phyloP scores from a whole-genome alignment of 116 monocot genomes.

The Dioscorea cayenensis region DNA sequence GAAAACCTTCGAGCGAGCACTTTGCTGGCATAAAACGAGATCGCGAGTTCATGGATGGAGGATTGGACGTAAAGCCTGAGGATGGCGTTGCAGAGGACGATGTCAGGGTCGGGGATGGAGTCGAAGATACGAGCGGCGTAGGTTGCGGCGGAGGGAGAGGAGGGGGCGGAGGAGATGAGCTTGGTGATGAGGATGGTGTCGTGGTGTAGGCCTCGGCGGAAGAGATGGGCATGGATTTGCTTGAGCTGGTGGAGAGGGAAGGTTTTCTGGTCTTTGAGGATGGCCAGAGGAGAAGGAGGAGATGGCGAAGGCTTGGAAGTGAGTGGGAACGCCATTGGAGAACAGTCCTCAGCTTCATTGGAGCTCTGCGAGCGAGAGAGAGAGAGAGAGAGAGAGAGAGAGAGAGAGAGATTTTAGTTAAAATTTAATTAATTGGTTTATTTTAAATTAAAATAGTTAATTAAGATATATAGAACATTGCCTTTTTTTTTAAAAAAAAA shows the following conservation, averaged over 20 bases:
- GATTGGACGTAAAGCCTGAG: constrained; percentile 22
- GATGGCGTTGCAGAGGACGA: constrained; percentile 29
- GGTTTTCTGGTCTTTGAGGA: not conserved
- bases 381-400: too few species aligned
- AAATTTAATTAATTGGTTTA: too few species aligned
- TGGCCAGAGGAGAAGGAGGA: constrained; percentile 9
- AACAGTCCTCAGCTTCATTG: not conserved
- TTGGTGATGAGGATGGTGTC: constrained; percentile 30
- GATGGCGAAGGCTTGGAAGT: constrained; percentile 1
- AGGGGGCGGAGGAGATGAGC: constrained; percentile 20
- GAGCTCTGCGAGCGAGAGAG: too few species aligned
- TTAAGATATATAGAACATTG: too few species aligned
- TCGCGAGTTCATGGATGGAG: constrained; percentile 4
- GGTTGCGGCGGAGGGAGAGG: constrained; percentile 12
- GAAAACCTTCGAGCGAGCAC: constrained; percentile 7
- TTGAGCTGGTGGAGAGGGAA: constrained; percentile 26
- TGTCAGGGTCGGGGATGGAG: constrained; percentile 22
- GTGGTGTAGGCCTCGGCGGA: constrained; percentile 27
- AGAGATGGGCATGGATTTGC: constrained; percentile 35
- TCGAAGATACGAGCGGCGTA: constrained; percentile 23
- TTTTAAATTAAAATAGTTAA: too few species aligned
- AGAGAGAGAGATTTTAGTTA: too few species aligned
- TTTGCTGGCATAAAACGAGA: constrained; percentile 18
- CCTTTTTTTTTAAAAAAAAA: too few species aligned
- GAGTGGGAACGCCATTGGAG: not conserved